Base-by-base conservation (phyloP, 75 land plant species). In the Picea glauca region DNA sequence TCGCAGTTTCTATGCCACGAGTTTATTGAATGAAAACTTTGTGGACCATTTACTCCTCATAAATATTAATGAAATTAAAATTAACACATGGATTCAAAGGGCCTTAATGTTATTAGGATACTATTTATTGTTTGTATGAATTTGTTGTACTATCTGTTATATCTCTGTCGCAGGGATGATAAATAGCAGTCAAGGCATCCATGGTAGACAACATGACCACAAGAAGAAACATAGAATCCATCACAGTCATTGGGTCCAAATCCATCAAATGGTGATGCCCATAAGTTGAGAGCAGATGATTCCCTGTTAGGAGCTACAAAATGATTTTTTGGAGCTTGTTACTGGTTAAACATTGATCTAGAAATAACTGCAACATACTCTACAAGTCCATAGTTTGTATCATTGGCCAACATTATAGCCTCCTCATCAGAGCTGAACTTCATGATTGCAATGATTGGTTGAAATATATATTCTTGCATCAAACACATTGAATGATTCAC, bases 391-490 rank as follows among this genome's bases (percentile, higher is more conserved):
- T 88, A 95, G 58, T 83, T 89, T 65, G 96, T 89, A 65, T 93
- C 90, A 84, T 95, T 95, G 30, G 95, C 98, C 78, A 95, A 86
- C 26, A 68, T 78, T 30, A 93, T 76, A n/a, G 77, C 98, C 78
- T 93, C 98, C 74, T 91, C 93, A 81, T 93, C 98, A 56, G 90
- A 79, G 78, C 84, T 80, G 60, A 95, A 95, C 84, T 93, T 89
- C 98, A 95, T 93, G 46, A 95, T 93, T 31, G 95, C 88, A 79
- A 95, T 84, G 38, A 95, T 95, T 79, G 98, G 98, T 60, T 95
- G 95, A 90, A 95, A 95, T 35, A 91, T 89, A 95, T 95, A 95
- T 73, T 93, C 98, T 86, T 95, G 93, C 98, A 95, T 95, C 46
- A 95, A 59, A 62, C 80, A 85, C 95, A 95, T 95, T 56, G 90